Base-by-base conservation (phyloP, 2,329 filamentous ascomycete genomes). In the Talaromyces funiculosus region DNA sequence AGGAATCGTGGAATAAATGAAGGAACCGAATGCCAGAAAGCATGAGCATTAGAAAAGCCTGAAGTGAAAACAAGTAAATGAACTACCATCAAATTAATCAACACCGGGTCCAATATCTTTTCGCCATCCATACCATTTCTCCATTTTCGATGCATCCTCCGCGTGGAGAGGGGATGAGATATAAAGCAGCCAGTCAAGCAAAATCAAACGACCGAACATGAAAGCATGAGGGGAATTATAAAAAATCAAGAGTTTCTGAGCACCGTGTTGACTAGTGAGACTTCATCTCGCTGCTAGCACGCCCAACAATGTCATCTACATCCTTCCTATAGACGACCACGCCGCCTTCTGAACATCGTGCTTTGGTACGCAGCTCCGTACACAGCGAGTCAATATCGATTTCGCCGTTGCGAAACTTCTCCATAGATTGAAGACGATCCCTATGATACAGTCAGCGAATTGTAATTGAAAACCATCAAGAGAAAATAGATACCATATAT, bases 321-420 rank as follows among this genome's bases (percentile, higher is more conserved):
- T 97, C 92, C 59, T 86, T 85, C 77, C 96, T 87, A 64, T 92
- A 88, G 24, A 99, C 90, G 18, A 96, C 90, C 12, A 95, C 90
- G 16, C 94, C 93, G 18, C 83, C 88, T 67, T 96, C 78, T 0
- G 92, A 96, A 75, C 94, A 99, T 72, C 93, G 94, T 61, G 94
- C 94, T 79, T 99, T 99, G 73, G 92, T 90, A 65, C 93, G 90
- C 14, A 99, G 84, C 72, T 99, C 92, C 4, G 89, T 89, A 78
- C 94, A 99, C 24, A 99, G 83, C 35, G 88, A 87, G 71, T 99
- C 94, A 53, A 99, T 88, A 67, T 99, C 94, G 65, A 97, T 91
- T 67, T 95, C 92, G 67, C 92, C 92, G 61, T 85, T 90, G 71
- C 92, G 89, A 67, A 96, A 94, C 72, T 89, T 92, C 62, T 91